A percentile compares a stretch with the other conserved stretches of the same genome.
phyloP scores from a whole-genome alignment of 495 filamentous ascomycete genomes.

The Penicillium lagena region DNA sequence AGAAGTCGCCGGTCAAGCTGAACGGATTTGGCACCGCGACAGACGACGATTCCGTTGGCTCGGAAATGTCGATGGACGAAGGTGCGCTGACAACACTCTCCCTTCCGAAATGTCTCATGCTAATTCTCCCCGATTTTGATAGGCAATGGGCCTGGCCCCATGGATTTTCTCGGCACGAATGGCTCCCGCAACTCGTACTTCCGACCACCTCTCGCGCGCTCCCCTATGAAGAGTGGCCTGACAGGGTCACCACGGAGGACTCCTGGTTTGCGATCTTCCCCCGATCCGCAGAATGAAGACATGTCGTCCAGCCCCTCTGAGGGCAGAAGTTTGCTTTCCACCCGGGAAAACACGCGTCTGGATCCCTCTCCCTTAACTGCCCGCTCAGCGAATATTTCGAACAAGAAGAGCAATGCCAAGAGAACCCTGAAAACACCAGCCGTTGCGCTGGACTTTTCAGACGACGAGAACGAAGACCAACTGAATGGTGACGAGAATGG shows the following conservation, averaged over 20 bases:
- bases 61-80: slow-evolving; percentile 44
- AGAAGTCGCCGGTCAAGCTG: slow-evolving; percentile 45
- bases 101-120: neutral
- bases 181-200: slow-evolving; percentile 23
- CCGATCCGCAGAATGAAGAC: slow-evolving; percentile 25
- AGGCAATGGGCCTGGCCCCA: slow-evolving; percentile 37
- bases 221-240: slow-evolving; percentile 38
- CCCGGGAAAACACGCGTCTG: slow-evolving; percentile 15
- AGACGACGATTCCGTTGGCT: slow-evolving; percentile 28
- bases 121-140: slow-evolving; percentile 3
- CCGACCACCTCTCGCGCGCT: slow-evolving; percentile 32
- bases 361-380: slow-evolving; percentile 29
- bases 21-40: slow-evolving; percentile 24
- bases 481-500: neutral
- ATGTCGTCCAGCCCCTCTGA: slow-evolving; percentile 35
- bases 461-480: slow-evolving; percentile 30
- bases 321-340: slow-evolving; percentile 17
- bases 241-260: slow-evolving; percentile 37
- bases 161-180: slow-evolving; percentile 33
- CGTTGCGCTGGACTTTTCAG: slow-evolving; percentile 27
- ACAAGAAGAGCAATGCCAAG: slow-evolving; percentile 34
- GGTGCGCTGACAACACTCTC: slow-evolving; percentile 17
- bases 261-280: slow-evolving; percentile 34
- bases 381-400: slow-evolving; percentile 30
- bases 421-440: slow-evolving; percentile 35